A percentile compares a stretch with the other conserved stretches of the same genome.
phyloP scores from a whole-genome alignment of 2,329 filamentous ascomycete species.

The Chaetomium olivaceum region DNA sequence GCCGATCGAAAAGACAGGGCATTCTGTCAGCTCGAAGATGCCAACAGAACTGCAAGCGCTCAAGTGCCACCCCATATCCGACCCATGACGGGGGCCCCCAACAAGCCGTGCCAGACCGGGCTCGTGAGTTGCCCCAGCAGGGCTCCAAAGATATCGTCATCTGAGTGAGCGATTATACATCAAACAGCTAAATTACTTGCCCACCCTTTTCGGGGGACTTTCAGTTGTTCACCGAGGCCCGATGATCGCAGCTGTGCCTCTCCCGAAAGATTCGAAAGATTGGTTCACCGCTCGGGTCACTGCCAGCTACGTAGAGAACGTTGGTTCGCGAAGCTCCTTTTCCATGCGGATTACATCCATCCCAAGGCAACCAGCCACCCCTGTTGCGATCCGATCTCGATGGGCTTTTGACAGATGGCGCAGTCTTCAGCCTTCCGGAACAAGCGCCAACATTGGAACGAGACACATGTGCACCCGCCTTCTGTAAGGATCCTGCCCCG shows the following conservation, averaged over 20 bases:
- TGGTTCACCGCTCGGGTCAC: constrained; percentile 10
- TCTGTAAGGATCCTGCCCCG: not conserved
- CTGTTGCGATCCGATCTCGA: constrained; percentile 17
- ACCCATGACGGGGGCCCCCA: not conserved
- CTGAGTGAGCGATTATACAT: constrained; percentile 17
- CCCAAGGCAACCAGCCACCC: not conserved
- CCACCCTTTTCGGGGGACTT: not conserved
- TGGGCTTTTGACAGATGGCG: not conserved
- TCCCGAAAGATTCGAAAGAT: not conserved
- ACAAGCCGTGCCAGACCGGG: not conserved
- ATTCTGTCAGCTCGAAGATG: constrained; percentile 5
- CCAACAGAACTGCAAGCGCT: constrained; percentile 8
- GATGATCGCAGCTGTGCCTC: not conserved
- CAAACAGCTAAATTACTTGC: constrained; percentile 15
- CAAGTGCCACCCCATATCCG: not conserved
- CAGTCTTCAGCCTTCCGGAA: constrained; percentile 4
- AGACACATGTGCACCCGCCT: not conserved
- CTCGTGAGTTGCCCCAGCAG: not conserved
- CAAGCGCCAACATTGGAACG: not conserved
- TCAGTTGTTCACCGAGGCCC: not conserved
- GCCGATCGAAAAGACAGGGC: constrained; percentile 12
- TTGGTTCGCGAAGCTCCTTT: not conserved
- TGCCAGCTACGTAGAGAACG: constrained; percentile 2
- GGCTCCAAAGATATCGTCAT: constrained; percentile 15
- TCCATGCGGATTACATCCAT: too few species aligned